Percentiles rank a stretch among this genome's conserved stretches.
Conservation (phyloP, 805 yeast genomes). For the Candida nitratophila region DNA sequence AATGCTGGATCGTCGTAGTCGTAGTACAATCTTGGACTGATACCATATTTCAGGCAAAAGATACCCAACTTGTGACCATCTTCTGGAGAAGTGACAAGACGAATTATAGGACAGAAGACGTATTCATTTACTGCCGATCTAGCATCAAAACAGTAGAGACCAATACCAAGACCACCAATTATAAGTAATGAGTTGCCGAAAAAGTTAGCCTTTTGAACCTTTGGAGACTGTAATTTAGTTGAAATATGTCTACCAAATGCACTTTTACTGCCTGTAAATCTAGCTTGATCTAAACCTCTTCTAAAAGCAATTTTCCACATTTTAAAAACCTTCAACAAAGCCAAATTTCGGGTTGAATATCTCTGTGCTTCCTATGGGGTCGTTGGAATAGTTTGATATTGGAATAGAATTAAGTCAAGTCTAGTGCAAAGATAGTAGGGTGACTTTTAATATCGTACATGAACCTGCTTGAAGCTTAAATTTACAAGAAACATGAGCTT, state of each 20-base stretch:
- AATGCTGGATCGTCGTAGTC: constrained; percentile 47
- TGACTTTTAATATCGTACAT: too few species aligned
- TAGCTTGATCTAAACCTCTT: too few species aligned
- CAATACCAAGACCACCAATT: constrained; percentile 27
- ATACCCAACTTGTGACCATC: constrained; percentile 77
- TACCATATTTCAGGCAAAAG: constrained; percentile 56
- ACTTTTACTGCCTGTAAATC: too few species aligned
- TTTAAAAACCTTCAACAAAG: too few species aligned
- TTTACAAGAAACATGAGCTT: too few species aligned
- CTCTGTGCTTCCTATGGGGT: too few species aligned
- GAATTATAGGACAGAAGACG: constrained; percentile 67
- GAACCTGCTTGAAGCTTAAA: too few species aligned
- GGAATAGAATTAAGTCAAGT: too few species aligned
- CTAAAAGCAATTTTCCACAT: too few species aligned
- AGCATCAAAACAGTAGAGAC: constrained; percentile 62
- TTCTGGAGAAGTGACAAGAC: constrained; percentile 75
- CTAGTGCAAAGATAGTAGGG: too few species aligned
- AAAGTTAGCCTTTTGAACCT: background rate
- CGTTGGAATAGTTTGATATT: too few species aligned
- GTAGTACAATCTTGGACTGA: constrained; percentile 53
- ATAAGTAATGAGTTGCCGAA: background rate
- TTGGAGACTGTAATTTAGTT: background rate
- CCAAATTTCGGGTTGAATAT: too few species aligned
- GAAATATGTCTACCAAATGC: background rate
- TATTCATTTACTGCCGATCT: constrained; percentile 80